Percentiles rank a stretch among this genome's conserved stretches.
These are phyloP conservation scores for Rutstroemia sp. DNA, from an alignment of 2,329 filamentous ascomycete genomes.

Conservation along the genomic window DNA sequence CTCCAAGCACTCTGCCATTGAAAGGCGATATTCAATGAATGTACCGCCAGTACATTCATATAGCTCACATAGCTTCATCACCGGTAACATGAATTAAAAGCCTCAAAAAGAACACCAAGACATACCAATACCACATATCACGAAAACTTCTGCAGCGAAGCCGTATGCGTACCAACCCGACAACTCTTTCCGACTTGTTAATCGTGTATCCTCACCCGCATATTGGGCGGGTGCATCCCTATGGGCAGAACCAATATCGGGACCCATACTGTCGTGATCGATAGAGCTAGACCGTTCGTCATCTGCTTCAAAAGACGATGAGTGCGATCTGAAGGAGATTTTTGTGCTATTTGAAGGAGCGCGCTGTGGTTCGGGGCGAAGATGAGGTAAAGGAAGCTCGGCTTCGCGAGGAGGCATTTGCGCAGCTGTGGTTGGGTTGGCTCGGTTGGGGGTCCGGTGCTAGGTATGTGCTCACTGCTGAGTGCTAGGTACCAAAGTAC, in stretches of 20 bases:
- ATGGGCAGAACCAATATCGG: slow-evolving; percentile 25
- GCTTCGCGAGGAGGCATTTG: slow-evolving; percentile 22
- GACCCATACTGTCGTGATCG: slow-evolving; percentile 29
- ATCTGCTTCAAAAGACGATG: slow-evolving; percentile 59
- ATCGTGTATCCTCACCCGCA: slow-evolving; percentile 76
- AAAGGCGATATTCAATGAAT: neutral
- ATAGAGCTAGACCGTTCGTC: slow-evolving; percentile 51
- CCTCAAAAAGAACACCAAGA: slow-evolving; percentile 15
- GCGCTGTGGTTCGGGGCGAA: slow-evolving; percentile 19
- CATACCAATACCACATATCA: slow-evolving; percentile 80
- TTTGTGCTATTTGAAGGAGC: slow-evolving; percentile 35
- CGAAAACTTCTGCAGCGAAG: slow-evolving; percentile 94
- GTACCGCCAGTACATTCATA: neutral
- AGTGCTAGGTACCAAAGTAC: too few species aligned
- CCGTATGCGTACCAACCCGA: slow-evolving; percentile 93
- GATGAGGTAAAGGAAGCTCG: slow-evolving; percentile 7
- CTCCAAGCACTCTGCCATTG: neutral
- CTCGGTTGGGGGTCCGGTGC: neutral
- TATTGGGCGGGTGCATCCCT: slow-evolving; percentile 44
- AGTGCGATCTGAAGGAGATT: slow-evolving; percentile 49
- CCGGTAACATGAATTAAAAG: neutral
- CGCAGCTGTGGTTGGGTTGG: slow-evolving; percentile 2
- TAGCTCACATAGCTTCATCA: neutral
- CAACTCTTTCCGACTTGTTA: slow-evolving; percentile 81
- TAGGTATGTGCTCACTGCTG: neutral